Conservation (phyloP, 345 rosid species). For the Leavenworthia alabamica region DNA sequence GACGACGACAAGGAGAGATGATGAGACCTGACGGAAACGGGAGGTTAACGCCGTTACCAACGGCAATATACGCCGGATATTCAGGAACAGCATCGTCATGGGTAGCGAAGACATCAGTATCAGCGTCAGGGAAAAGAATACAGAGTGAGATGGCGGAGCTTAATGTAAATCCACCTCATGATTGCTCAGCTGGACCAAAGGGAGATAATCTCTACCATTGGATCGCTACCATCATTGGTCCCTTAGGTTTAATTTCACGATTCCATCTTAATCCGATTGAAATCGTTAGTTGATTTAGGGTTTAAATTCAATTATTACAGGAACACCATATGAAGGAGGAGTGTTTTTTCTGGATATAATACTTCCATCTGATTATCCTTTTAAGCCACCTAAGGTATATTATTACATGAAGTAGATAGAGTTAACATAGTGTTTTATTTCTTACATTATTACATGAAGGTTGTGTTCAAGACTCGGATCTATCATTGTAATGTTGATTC, state of each 20-base stretch:
- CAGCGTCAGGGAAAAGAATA: constrained; percentile 87
- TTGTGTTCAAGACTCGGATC: constrained; percentile 75
- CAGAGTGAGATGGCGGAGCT: constrained; percentile 86
- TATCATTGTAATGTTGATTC: constrained; percentile 88
- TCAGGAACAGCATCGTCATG: too few relatives aligned
- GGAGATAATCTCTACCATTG: constrained; percentile 91
- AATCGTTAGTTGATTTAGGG: background rate
- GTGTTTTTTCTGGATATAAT: constrained; percentile 70
- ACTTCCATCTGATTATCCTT: constrained; percentile 82
- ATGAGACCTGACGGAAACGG: too few relatives aligned
- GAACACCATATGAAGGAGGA: constrained; percentile 86
- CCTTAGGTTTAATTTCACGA: constrained; percentile 45
- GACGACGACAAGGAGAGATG: too few relatives aligned
- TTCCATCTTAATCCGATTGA: constrained; percentile 5
- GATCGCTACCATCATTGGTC: constrained; percentile 84
- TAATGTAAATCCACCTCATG: constrained; percentile 62
- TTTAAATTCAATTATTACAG: constrained; percentile 30
- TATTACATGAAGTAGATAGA: too few relatives aligned
- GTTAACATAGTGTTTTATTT: too few relatives aligned
- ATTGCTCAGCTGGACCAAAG: constrained; percentile 87
- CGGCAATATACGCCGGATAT: too few relatives aligned
- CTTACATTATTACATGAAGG: too few relatives aligned
- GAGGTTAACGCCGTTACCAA: too few relatives aligned
- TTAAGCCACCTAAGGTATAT: constrained; percentile 89
- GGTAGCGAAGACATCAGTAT: constrained; percentile 65